Base-by-base conservation (phyloP, 352 stramenopile genomes). In the Pythium rhizo-oryzae region DNA sequence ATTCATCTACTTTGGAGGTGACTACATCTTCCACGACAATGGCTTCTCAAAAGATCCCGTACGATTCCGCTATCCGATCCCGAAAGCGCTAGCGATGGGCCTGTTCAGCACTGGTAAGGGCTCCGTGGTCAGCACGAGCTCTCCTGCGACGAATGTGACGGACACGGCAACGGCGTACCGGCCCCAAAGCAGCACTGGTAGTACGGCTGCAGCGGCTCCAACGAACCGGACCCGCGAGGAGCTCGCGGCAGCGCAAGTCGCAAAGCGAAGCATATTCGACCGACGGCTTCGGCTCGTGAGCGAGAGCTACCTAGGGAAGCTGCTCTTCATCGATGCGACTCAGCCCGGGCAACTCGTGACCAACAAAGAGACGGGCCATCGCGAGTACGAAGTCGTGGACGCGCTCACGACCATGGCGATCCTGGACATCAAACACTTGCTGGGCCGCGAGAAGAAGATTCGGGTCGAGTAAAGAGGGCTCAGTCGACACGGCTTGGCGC, bases 391-490 rank as follows among this genome's bases (percentile, higher is more conserved):
- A 0, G 73, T 78, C 12, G 53, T 58, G 15, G 79, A 87, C 23
- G 79, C 75, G 23, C 77, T 87, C 9, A 75, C 79, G 46, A 68
- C 60, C 3, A 80, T 79, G 63, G 73, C 52, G 23, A 84, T 87
- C 35, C 23, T 83, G n/a, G 77, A 87, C 59, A 82, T 87, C 59
- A 87, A 87, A 28, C 67, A 71, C 43, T 71, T 86, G 52, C 64
- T 86, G 16, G 69, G 68, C 30, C 71, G 76, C 35, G 72, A 72
- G 1, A 84, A 79, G 66, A 81, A 79, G 49, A 51, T 86, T 4
- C 69, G 37, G 2, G 11, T 12, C 37, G 11, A 43, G 28, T 33
- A 33, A 6, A 33, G 28, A 33, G 6, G 6, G 3, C 28, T 33
- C 28, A 33, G 28, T 33, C 6, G 28, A 6, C 28, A 33, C 28